Percentiles rank a stretch among this genome's conserved stretches.
These are phyloP conservation scores for Tylopilus sp. DNA, from an alignment of 768 basidiomycete genomes.

Conservation along the genomic window DNA sequence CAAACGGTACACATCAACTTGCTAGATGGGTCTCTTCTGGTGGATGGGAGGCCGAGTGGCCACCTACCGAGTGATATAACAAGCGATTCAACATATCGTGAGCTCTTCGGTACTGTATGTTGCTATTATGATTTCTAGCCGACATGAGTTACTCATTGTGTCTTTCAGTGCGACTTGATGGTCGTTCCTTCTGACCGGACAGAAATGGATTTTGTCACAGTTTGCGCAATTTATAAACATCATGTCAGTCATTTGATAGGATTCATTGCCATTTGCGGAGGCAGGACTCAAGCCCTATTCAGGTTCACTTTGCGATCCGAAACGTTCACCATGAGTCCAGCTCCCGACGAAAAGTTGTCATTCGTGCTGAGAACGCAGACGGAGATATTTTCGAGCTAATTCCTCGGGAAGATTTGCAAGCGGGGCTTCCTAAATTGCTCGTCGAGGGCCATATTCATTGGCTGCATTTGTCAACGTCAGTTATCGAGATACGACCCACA, in stretches of 20 bases:
- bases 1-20: constrained; percentile 24
- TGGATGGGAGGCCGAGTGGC: constrained; percentile 23
- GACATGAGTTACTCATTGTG: background rate
- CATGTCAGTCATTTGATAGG: background rate
- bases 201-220: constrained; percentile 25
- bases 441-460: background rate
- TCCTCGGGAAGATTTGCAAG: background rate
- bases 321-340: background rate
- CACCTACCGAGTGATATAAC: constrained; percentile 19
- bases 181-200: constrained; percentile 11
- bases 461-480: background rate
- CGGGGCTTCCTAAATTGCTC: background rate
- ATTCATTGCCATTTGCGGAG: background rate
- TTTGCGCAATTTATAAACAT: constrained; percentile 8
- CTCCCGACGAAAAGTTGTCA: background rate
- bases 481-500: background rate
- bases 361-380: background rate
- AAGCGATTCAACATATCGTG: constrained; percentile 14
- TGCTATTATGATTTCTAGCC: background rate
- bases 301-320: constrained; percentile 22
- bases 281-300: background rate
- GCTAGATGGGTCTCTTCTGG: constrained; percentile 25
- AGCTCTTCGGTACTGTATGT: constrained; percentile 22
- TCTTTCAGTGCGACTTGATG: background rate
- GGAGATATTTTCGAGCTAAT: constrained; percentile 4